These are phyloP conservation scores for Novymonas esmeraldas DNA, from an alignment of 208 protist species.

Conservation along the genomic window DNA sequence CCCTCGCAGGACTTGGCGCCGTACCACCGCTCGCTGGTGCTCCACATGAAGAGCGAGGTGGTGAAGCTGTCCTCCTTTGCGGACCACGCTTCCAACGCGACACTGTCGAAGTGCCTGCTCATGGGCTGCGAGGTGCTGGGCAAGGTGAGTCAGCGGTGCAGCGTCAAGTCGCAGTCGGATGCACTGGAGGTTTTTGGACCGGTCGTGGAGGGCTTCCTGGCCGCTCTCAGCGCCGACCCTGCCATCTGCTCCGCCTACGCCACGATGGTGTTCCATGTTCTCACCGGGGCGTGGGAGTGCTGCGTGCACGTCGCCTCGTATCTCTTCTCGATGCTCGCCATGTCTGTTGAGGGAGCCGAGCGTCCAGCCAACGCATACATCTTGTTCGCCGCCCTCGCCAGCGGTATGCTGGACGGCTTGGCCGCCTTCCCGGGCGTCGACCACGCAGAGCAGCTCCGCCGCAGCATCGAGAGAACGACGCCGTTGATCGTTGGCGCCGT, in stretches of 20 bases:
- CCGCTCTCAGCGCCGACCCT: conserved; percentile 14
- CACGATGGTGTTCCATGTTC: conserved; percentile 73
- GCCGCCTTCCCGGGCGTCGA: conserved; percentile 9
- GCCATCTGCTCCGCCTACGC: conserved; percentile 57
- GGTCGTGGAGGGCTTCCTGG: conserved; percentile 35
- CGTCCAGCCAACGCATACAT: conserved; percentile 23
- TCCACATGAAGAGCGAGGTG: conserved; percentile 64
- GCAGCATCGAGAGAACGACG: conserved; percentile 21
- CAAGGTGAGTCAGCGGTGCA: conserved; percentile 29
- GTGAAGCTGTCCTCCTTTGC: conserved; percentile 52
- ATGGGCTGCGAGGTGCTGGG: conserved; percentile 38
- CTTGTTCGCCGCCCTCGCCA: conserved; percentile 39
- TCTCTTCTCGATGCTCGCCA: conserved; percentile 42
- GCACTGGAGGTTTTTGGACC: conserved; percentile 41
- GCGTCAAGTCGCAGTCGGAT: conserved; percentile 9
- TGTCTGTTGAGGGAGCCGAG: conserved; percentile 27
- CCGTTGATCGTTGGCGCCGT: conserved; percentile 18
- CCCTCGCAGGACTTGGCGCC: conserved; percentile 10
- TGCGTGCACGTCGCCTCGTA: conserved; percentile 36
- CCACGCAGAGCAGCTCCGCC: conserved; percentile 11
- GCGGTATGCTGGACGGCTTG: conserved; percentile 40
- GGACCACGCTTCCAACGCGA: conserved; percentile 26
- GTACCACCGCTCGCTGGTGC: conserved; percentile 34
- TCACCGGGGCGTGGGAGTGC: conserved; percentile 37
- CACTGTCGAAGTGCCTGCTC: conserved; percentile 39